Evolutionary conservation across 192 early-diverging fungal genomes (phyloP), one percentile per base, ranked within the genome.

Genomic region (Backusella mclennaniae): DNA sequence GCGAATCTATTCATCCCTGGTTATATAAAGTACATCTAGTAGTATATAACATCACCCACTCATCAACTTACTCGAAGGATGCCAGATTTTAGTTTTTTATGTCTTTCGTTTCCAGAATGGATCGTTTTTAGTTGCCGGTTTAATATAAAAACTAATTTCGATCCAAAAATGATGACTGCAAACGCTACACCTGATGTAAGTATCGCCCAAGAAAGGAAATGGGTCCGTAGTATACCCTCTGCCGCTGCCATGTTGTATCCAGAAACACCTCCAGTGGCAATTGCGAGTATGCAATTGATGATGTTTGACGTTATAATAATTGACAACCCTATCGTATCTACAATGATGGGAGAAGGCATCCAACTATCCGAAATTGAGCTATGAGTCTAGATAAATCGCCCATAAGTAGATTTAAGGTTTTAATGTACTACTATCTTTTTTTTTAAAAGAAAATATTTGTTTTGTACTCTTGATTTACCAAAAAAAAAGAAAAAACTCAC

Each of bases 191-290:
- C 36, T 6, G 67, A 49, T 15, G 38, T 63, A 42, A 76, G 74
- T 36, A 76, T 19, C 26, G 76, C 69, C 79, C 74, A 80, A 49
- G 73, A 71, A 4, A 75, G 46, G 41, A 76, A 80, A 7, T 76
- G 59, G 8, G 76, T 31, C 35, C 36, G 29, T 7, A 63, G 67
- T 36, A 76, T 76, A 23, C 68, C 35, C 2, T 42, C 42, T 26
- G 79, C 74, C 15, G 67, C 1, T n/a, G 14, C 15, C 14, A 76
- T 19, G 17, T 73, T 72, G 4, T 39, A 44, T 3, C 26, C 46
- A 14, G 70, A 59, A 1, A 76, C 14, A 4, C 59, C 59, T 14
- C 79, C 79, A 21, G 79, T 59, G 35, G 53, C 36, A 11, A 80
- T 15, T 35, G 74, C 68, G n/a, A 59, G 71, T 6, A 71, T 53